Percentiles rank a stretch among this genome's conserved stretches.
Evolutionary conservation across 192 early-diverging fungal species (phyloP).

Genomic region (Lobosporangium transversale): DNA sequence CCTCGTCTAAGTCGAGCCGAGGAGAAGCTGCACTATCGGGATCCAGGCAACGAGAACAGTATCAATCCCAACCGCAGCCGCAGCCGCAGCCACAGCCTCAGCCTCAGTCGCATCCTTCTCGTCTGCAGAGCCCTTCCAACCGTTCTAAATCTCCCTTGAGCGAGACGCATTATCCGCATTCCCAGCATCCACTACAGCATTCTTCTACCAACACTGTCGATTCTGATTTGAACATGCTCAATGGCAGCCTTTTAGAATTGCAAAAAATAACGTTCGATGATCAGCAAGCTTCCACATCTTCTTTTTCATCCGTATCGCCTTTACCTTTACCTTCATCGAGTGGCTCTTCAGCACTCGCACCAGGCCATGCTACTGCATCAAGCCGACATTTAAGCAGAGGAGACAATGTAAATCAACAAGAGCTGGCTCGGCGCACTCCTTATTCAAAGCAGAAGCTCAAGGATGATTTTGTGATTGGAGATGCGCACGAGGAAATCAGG

Average conservation of each 20-base stretch:
- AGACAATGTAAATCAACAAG: background rate
- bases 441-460: background rate
- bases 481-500: constrained; percentile 40
- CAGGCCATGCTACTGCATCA: background rate
- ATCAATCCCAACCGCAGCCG: no score
- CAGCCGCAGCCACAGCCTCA: no score
- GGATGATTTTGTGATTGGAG: constrained; percentile 25
- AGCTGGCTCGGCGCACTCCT: background rate
- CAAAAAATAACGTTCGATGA: constrained; percentile 16
- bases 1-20: constrained; percentile 6
- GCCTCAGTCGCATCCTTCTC: background rate
- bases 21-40: constrained; percentile 7
- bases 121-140: background rate
- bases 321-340: background rate
- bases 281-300: background rate
- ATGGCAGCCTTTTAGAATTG: constrained; percentile 40
- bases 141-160: background rate
- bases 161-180: background rate
- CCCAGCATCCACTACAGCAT: constrained; percentile 10
- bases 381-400: background rate
- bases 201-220: background rate
- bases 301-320: background rate
- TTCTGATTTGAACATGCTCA: constrained; percentile 37
- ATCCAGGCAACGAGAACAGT: background rate
- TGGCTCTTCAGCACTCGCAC: background rate